Conservation (phyloP, 768 basidiomycete genomes). For the Serendipita sp. region DNA sequence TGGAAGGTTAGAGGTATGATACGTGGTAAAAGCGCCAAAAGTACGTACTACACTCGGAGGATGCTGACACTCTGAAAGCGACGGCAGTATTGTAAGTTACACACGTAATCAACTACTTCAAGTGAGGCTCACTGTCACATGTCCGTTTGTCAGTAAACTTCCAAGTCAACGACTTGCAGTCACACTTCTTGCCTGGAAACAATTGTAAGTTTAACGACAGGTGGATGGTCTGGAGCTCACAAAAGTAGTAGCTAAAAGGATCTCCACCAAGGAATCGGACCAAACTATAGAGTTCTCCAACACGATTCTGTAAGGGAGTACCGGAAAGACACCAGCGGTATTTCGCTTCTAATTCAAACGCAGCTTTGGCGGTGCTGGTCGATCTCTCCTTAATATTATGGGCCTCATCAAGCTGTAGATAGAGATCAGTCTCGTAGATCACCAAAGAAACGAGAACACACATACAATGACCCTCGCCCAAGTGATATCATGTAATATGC, state of each 20-base stretch:
- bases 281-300: slow-evolving; percentile 95
- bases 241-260: slow-evolving; percentile 84
- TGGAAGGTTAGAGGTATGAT: not conserved
- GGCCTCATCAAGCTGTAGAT: slow-evolving; percentile 69
- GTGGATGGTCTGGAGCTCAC: slow-evolving; percentile 25
- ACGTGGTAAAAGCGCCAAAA: not conserved
- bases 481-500: slow-evolving; percentile 62
- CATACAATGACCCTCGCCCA: slow-evolving; percentile 71
- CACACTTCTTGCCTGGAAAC: slow-evolving; percentile 61
- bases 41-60: slow-evolving; percentile 40
- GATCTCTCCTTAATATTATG: slow-evolving; percentile 95
- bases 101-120: not conserved
- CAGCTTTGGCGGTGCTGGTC: slow-evolving; percentile 93
- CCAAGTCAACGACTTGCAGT: slow-evolving; percentile 95
- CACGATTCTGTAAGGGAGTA: slow-evolving; percentile 91
- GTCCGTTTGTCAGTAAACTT: slow-evolving; percentile 62
- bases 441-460: slow-evolving; percentile 10
- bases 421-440: not conserved
- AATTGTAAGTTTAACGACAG: not conserved
- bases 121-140: slow-evolving; percentile 54
- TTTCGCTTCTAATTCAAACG: slow-evolving; percentile 68
- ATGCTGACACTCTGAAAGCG: slow-evolving; percentile 52
- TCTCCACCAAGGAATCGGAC: slow-evolving; percentile 82
- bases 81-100: not conserved
- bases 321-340: slow-evolving; percentile 94